These are phyloP conservation scores for Ophiostoma ips DNA, from an alignment of 2,329 filamentous ascomycete species.

Conservation along the genomic window DNA sequence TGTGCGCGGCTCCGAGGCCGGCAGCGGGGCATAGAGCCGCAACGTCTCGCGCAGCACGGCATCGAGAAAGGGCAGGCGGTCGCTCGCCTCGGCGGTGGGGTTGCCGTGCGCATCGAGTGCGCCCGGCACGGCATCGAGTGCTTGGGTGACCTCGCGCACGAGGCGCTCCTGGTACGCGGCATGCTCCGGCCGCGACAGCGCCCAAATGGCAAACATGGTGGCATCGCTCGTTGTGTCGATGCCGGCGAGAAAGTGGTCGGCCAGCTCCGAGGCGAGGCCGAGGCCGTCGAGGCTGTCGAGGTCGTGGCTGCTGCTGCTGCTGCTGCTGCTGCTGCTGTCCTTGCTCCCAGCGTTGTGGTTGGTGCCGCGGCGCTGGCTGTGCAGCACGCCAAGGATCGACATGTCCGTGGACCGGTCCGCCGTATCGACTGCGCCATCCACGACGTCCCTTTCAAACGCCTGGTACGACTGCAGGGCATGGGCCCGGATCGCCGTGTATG, in stretches of 20 bases:
- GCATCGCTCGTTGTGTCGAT: slow-evolving; percentile 36
- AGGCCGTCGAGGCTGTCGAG: slow-evolving; percentile 22
- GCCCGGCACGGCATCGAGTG: not conserved
- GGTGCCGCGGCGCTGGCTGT: slow-evolving; percentile 5
- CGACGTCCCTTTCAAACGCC: slow-evolving; percentile 6
- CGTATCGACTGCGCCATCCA: not conserved
- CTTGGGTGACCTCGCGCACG: slow-evolving; percentile 24
- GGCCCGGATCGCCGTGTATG: slow-evolving; percentile 35
- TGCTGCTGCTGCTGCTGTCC: slow-evolving; percentile 16
- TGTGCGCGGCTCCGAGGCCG: slow-evolving; percentile 35
- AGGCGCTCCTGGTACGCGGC: slow-evolving; percentile 29
- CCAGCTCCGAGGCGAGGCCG: slow-evolving; percentile 37
- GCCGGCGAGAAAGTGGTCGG: slow-evolving; percentile 38
- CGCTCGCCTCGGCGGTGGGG: slow-evolving; percentile 22
- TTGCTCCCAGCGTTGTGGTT: not conserved
- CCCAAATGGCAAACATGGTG: slow-evolving; percentile 35
- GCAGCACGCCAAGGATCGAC: slow-evolving; percentile 25
- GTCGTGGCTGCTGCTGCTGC: too few relatives aligned
- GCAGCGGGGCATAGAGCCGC: slow-evolving; percentile 35
- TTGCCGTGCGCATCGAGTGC: slow-evolving; percentile 17
- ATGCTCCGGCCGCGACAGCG: slow-evolving; percentile 31
- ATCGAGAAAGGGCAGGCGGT: slow-evolving; percentile 29
- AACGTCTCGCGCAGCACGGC: slow-evolving; percentile 37
- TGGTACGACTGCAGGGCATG: slow-evolving; percentile 17
- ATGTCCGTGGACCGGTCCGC: slow-evolving; percentile 12